These are phyloP conservation scores for Coemansia sp. DNA, from an alignment of 192 early-diverging fungal genomes.

Conservation along the genomic window DNA sequence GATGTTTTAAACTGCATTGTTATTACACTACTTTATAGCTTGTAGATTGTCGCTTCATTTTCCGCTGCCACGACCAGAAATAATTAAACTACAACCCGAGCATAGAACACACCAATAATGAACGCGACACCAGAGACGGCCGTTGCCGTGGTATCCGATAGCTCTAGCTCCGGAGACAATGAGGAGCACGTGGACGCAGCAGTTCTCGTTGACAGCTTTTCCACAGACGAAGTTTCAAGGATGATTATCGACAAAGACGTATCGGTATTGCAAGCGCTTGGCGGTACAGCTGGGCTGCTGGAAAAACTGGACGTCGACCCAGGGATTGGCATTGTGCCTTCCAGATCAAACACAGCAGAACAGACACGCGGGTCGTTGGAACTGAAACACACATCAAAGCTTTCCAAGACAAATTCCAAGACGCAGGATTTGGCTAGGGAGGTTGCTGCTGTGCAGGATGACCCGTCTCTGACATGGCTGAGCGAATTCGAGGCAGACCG, in stretches of 20 bases:
- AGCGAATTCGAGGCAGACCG: constrained; percentile 45
- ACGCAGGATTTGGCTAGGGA: constrained; percentile 30
- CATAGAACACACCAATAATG: background rate
- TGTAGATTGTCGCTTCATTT: background rate
- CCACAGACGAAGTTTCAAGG: constrained; percentile 9
- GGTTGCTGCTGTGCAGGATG: constrained; percentile 38
- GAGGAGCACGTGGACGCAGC: background rate
- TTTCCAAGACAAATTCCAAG: constrained; percentile 5
- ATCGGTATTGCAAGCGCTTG: constrained; percentile 29
- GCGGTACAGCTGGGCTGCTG: constrained; percentile 38
- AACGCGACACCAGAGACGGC: constrained; percentile 2
- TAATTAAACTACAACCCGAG: background rate
- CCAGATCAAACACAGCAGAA: background rate
- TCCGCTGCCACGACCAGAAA: background rate
- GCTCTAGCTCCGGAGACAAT: background rate
- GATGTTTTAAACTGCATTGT: no score
- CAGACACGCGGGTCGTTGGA: background rate
- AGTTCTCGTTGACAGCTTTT: constrained; percentile 1
- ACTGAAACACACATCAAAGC: constrained; percentile 2
- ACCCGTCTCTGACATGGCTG: constrained; percentile 31
- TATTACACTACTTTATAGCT: background rate
- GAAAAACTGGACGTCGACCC: constrained; percentile 23
- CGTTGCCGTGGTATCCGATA: background rate
- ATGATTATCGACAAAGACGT: constrained; percentile 49
- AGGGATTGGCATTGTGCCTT: constrained; percentile 27